Base-by-base conservation (phyloP, 768 basidiomycete species). In the Leucosporidium creatinivorum region DNA sequence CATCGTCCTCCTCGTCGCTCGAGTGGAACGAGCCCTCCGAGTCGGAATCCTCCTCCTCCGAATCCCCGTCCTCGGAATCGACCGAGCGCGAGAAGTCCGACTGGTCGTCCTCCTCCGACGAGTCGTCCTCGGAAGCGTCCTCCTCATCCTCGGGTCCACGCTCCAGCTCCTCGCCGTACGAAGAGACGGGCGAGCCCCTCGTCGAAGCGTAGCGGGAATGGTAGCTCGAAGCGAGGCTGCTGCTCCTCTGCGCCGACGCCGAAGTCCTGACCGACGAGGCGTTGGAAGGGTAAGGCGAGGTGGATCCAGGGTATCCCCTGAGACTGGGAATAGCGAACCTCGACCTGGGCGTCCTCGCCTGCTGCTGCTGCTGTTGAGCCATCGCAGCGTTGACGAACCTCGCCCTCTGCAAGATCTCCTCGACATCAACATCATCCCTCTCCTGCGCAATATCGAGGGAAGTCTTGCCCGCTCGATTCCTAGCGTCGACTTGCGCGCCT, bases 401-500 rank as follows among this genome's bases (percentile, higher is more conserved):
- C 3, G 39, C 39, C 18, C 30, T 56, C 21, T 30, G 61, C 6
- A 78, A 70, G 36, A 80, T 56, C 10, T 69, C 73, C 49, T 77
- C 77, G 39, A 80, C 77, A 50, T 78, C 77, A 47, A 70, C 65
- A 61, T 79, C 77, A 52, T 80, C 79, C 7, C 75, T 68, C 15
- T 77, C 70, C n/a, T 73, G 70, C 0, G 80, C 79, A 19, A 81
- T 75, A 56, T 80, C 79, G 18, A 79, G 70, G 4, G 80, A 75
- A 36, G 78, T 77, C 64, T 77, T 75, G 12, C 79, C 79, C 19
- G 77, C 77, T 7, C 72, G 68, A 1, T 78, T 80, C 7, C 72
- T 73, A 26, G 72, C 62, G 30, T 75, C 73, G 33, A 82, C 76
- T 69, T 89, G 87, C 0, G 94, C 94, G 36, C 91, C 91, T 36